A percentile compares a stretch with the other conserved stretches of the same genome.
phyloP scores from a whole-genome alignment of 2,329 filamentous ascomycete genomes.

The Pseudonectria foliicola region DNA sequence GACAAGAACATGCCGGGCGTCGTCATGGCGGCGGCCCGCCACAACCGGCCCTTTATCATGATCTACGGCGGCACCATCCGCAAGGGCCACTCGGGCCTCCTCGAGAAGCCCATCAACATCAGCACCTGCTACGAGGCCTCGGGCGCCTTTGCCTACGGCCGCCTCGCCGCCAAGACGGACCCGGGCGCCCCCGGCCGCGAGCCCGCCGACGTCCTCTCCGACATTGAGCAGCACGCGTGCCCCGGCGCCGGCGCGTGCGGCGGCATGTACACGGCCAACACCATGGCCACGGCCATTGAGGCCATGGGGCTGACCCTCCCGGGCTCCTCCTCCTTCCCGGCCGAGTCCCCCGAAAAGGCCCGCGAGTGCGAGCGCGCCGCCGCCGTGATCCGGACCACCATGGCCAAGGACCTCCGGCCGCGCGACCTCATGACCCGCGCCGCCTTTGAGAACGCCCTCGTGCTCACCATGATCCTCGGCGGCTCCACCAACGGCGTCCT shows the following conservation, averaged over 20 bases:
- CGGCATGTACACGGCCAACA: slow-evolving; percentile 89
- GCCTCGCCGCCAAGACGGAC: slow-evolving; percentile 61
- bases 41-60: slow-evolving; percentile 91
- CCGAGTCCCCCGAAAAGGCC: slow-evolving; percentile 73
- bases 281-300: slow-evolving; percentile 83
- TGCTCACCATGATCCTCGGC: slow-evolving; percentile 87
- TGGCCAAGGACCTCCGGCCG: slow-evolving; percentile 77
- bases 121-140: slow-evolving; percentile 82
- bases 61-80: slow-evolving; percentile 90
- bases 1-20: slow-evolving; percentile 98
- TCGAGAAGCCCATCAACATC: slow-evolving; percentile 78
- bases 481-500: slow-evolving; percentile 85
- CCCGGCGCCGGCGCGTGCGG: slow-evolving; percentile 58
- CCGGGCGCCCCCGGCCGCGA: slow-evolving; percentile 57
- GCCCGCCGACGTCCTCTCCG: slow-evolving; percentile 72
- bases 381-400: slow-evolving; percentile 68
- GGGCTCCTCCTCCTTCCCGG: slow-evolving; percentile 77
- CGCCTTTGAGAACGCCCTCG: slow-evolving; percentile 81
- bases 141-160: slow-evolving; percentile 74
- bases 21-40: slow-evolving; percentile 81
- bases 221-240: slow-evolving; percentile 74
- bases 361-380: slow-evolving; percentile 79
- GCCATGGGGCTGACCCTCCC: slow-evolving; percentile 81
- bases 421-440: slow-evolving; percentile 72
- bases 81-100: slow-evolving; percentile 72